Evolutionary conservation across 495 filamentous ascomycete species (phyloP), one percentile per base, ranked within the genome.

Genomic region (Letharia lupina): DNA sequence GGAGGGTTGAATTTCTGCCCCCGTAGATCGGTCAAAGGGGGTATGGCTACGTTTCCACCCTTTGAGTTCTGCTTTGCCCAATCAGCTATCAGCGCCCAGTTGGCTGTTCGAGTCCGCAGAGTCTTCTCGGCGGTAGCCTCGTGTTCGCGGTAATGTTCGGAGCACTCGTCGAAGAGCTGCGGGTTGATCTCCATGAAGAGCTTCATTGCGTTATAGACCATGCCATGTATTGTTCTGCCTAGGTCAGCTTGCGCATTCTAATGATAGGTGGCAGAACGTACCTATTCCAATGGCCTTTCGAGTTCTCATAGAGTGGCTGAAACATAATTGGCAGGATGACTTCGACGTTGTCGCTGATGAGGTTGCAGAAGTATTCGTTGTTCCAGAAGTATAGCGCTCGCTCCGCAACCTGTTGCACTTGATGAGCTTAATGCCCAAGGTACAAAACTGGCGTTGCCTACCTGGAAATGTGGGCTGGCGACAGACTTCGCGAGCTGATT

Each of bases 151-250:
- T 98, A 99, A 66, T 96, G 91, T 71, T 96, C 91, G 10, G 93
- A 96, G 78, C 94, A 99, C 72, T 98, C 94, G 69, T 99, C 94
- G 73, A 99, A 99, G 35, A 99, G 87, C 72, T 96, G 91, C 20
- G 94, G 94, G 71, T 99, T 98, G 71, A 99, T 97, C 76, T 99
- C 94, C 94, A 99, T 99, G 77, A 99, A 99, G 56, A 99, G 87
- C 74, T 99, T 99, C 94, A 99, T 99, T 59, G 94, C 94, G 73
- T 98, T 99, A 74, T 98, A 99, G 23, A 99, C 94, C 95, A 99
- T 98, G 72, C 95, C 94, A 72, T 99, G 95, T 69, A 99, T 99
- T 15, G 94, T 99, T 69, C 94, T 98, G 65, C 60, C 9, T 52
- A 4, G 18, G 61, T 71, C 61, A 71, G 67, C 72, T 52, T 23